Base-by-base conservation (phyloP, 805 yeast genomes). In the Barnettozyma sp. region DNA sequence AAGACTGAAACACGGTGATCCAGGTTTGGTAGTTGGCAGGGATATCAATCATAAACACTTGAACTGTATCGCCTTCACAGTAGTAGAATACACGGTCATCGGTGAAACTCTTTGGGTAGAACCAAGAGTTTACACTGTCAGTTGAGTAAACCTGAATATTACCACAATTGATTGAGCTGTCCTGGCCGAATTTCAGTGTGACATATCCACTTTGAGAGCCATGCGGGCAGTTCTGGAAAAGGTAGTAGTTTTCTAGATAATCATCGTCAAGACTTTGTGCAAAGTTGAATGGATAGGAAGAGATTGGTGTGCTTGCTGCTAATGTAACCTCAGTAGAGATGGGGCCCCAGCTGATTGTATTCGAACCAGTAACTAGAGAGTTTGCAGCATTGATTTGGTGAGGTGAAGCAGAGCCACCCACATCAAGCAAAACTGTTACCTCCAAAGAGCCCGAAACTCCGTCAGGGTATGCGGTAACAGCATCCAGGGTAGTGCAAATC, bases 81-180 rank as follows among this genome's bases (percentile, higher is more conserved):
- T 52, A 36, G 14, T 48, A 50, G 8, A 30, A 15, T 8, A 44
- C 43, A 15, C 35, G 33, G 17, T 44, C 26, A 4, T 40, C 21
- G n/a, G 18, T 8, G 29, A 38, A 42, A 5, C 39, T 36, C 7
- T 35, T 34, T 22, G 66, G 65, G n/a, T 56, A 52, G 29, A 48
- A 43, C 58, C 60, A 63, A 31, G 55, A 60, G 37, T 63, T 63
- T 33, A 53, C 53, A 13, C 49, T 43, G 24, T 49, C 49, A 4
- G 64, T 42, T 4, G 49, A 26, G 25, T 42, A 42, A 5, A 48
- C 42, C 24, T 45, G 43, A 11, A 43, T 27, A n/a, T 22, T 7
- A 17, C 40, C 42, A 39, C 56, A 52, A 28, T 42, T 44, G 22
- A 51, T 13, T 5, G 15, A 10, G 13, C 30, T 21, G 8, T 30